Evolutionary conservation across 306 rosid species (phyloP).

Genomic region (Medicago arabica): DNA sequence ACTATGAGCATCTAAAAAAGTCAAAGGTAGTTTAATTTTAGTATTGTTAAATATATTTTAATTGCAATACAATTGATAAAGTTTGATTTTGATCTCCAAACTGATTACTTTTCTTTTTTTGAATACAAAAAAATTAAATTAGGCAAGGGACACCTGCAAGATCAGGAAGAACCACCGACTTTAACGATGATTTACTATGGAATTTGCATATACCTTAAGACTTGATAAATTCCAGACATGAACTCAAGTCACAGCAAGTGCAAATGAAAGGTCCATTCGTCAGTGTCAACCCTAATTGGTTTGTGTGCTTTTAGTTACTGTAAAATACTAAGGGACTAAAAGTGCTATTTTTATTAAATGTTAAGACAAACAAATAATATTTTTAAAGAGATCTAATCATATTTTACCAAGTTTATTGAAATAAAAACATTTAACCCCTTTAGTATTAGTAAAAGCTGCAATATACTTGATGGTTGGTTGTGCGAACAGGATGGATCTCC

Average conservation of each 20-base stretch:
- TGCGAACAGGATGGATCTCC: conserved; percentile 79
- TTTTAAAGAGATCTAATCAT: not conserved
- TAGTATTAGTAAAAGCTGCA: not conserved
- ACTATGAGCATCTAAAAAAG: conserved; percentile 10
- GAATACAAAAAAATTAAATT: not conserved
- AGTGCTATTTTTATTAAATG: not conserved
- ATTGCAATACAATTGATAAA: too few species aligned
- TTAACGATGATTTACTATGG: not conserved
- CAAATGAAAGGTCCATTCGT: not conserved
- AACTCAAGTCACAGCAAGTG: not conserved
- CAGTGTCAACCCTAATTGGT: not conserved
- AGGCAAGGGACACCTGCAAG: not conserved
- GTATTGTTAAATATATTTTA: too few species aligned
- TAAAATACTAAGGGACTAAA: not conserved
- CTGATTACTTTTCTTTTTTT: not conserved
- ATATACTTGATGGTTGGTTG: conserved; percentile 86
- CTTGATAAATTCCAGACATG: not conserved
- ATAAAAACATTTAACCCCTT: not conserved
- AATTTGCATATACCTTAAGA: not conserved
- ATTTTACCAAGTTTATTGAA: not conserved
- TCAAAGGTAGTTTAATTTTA: conserved; percentile 14
- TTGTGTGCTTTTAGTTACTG: not conserved
- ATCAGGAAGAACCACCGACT: not conserved
- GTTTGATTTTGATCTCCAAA: not conserved
- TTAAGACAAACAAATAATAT: not conserved